Base-by-base conservation (phyloP, 306 rosid species). In the Myrica gale region DNA sequence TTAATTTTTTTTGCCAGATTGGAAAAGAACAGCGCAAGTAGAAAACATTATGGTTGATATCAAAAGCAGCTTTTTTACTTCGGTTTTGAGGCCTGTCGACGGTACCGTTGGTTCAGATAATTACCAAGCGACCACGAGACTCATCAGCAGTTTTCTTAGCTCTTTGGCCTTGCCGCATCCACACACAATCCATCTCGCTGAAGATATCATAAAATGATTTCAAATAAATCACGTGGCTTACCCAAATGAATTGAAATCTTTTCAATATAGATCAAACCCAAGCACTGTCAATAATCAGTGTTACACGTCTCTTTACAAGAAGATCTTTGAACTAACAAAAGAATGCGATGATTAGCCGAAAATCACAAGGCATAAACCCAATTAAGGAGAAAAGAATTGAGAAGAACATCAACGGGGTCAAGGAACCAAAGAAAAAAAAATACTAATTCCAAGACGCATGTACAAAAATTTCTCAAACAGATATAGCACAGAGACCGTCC, bases 281-380 rank as follows among this genome's bases (percentile, higher is more conserved):
- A 85, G 77, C 85, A 87, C 87, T 77, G 86, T 82, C 88, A 89
- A 83, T 86, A 88, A 86, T 83, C 85, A 86, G 86, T 85, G 87
- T 78, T 75, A 72, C 87, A 58, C 74, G 87, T 89, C 89, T 60
- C 90, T 95, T 95, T 95, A 95, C 98, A 95, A 85, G 83, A 82
- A 85, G 83, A 82, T 71, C 78, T 80, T 74, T 73, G 37, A 48
- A 69, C 26, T 46, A 82, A 85, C 85, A 85, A 91, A 87, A 87
- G 91, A 87, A 91, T 83, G 82, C 71, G 86, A 88, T 54, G 80
- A 87, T 87, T 53, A 66, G 84, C 92, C 96, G 87, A 80, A 87
- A 89, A 89, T 83, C 79, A 83, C 81, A 76, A 86, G 90, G 91
- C 89, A 73, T 54, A 81, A 85, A 87, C 85, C 84, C 90, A 84